Base-by-base conservation (phyloP, 257 asterid species). In the Plantago major region DNA sequence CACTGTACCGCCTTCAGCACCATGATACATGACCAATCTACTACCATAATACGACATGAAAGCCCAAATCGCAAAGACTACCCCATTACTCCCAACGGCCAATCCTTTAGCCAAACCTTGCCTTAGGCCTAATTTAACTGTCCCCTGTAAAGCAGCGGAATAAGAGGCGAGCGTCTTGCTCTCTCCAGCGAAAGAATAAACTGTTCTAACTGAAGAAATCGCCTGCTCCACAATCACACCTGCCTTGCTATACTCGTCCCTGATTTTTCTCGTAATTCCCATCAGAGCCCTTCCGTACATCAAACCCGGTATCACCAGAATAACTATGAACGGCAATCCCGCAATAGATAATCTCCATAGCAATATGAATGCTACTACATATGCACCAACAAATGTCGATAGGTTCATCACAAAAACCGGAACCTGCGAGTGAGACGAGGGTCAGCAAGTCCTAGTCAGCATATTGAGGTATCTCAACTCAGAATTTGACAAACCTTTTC, bases 31-130 rank as follows among this genome's bases (percentile, higher is more conserved):
- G 63, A 83, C 78, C 81, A 83, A 7, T 61, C 83, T 67, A 67
- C 90, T 83, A 4, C 87, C 87, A 10, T 83, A 83, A 52, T 71
- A 83, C 5, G 84, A 70, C 82, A 83, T 76, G 63, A 78, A 83
- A 12, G 84, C 58, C 90, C 90, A 83, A 40, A 83, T 80, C 10
- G 87, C 83, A 52, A 73, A 83, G 7, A 74, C 82, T 0, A 83
- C 56, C 12, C 87, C 81, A 18, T 76, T 83, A 45, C 90, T 83
- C 3, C 90, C 90, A 54, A 83, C 76, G 11, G 90, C 85, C 62
- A 83, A 62, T 3, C 90, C 90, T 74, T 83, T 83, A 3, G 84
- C 79, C 7, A 83, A 74, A 37, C 90, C 90, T 73, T 83, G 90
- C 56, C 62, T 53, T 7, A 76, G 53, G 7, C 90, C 87, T 57